phyloP scores from a whole-genome alignment of 805 yeast species.

The Naumovozyma castellii region DNA sequence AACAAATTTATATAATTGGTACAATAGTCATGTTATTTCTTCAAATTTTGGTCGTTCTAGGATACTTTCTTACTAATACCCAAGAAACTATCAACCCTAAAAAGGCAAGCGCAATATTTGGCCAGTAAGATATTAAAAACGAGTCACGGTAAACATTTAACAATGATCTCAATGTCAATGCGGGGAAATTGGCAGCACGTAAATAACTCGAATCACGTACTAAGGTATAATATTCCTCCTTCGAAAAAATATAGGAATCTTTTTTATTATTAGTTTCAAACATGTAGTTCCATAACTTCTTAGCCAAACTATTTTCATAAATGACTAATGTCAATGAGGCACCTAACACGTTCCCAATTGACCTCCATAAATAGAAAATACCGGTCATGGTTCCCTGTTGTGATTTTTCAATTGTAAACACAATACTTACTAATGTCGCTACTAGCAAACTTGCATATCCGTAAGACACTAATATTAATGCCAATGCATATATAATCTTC shows the following conservation, averaged over 20 bases:
- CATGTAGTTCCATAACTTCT: constrained; percentile 29
- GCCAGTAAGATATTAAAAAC: constrained; percentile 24
- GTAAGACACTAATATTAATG: constrained; percentile 34
- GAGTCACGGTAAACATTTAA: constrained; percentile 19
- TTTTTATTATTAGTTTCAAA: constrained; percentile 5
- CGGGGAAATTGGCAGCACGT: constrained; percentile 17
- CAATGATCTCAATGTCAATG: constrained; percentile 8
- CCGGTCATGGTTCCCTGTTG: constrained; percentile 43
- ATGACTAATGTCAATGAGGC: constrained; percentile 35
- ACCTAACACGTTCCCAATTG: constrained; percentile 40
- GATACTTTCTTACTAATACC: constrained; percentile 7
- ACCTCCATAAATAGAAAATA: constrained; percentile 40
- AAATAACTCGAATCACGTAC: constrained; percentile 25
- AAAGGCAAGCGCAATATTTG: constrained; percentile 17
- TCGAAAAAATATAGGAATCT: constrained; percentile 11
- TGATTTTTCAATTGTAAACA: constrained; percentile 36
- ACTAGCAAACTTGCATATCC: constrained; percentile 47
- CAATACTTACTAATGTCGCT: constrained; percentile 48
- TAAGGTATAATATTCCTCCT: constrained; percentile 15
- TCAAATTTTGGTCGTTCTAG: constrained; percentile 1
- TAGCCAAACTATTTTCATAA: constrained; percentile 28
- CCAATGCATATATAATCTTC: constrained; percentile 24
- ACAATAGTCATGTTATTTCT: neutral
- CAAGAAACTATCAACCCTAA: constrained; percentile 14
- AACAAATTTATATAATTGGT: neutral